A percentile compares a stretch with the other conserved stretches of the same genome.
Evolutionary conservation across 257 asterid genomes (phyloP).

Genomic region (Paulownia fortunei): DNA sequence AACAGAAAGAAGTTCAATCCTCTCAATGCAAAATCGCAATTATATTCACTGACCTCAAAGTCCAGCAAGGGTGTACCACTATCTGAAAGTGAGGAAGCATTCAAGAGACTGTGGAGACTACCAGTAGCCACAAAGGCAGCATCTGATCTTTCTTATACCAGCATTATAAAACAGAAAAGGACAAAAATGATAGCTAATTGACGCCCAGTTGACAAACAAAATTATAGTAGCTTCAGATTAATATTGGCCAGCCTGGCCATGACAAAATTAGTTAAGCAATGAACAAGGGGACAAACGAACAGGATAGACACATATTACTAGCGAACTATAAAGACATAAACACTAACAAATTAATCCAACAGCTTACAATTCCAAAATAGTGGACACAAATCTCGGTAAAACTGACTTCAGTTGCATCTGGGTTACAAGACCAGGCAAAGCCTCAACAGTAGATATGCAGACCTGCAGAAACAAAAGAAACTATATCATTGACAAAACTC

Average conservation of each 20-base stretch:
- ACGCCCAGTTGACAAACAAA: slow-evolving; percentile 25
- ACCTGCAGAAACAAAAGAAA: slow-evolving; percentile 58
- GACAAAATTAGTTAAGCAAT: not conserved
- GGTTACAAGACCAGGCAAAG: slow-evolving; percentile 92
- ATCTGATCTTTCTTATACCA: slow-evolving; percentile 93
- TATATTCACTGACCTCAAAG: slow-evolving; percentile 74
- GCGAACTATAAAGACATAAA: slow-evolving; percentile 16
- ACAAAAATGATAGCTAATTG: slow-evolving; percentile 5
- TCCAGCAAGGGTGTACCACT: slow-evolving; percentile 92
- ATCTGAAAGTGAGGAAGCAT: slow-evolving; percentile 81
- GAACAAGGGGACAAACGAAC: slow-evolving; percentile 7
- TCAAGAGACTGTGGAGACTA: slow-evolving; percentile 86
- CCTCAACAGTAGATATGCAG: slow-evolving; percentile 81
- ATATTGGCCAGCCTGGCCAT: not conserved
- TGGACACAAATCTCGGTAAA: slow-evolving; percentile 91
- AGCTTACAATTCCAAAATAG: slow-evolving; percentile 88
- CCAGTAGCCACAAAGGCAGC: slow-evolving; percentile 82
- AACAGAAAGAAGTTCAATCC: slow-evolving; percentile 23
- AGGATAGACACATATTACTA: slow-evolving; percentile 3
- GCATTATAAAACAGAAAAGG: slow-evolving; percentile 27
- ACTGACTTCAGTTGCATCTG: slow-evolving; percentile 84
- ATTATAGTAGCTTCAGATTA: slow-evolving; percentile 16
- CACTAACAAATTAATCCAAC: slow-evolving; percentile 18
- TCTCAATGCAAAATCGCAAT: slow-evolving; percentile 21
- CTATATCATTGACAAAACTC: slow-evolving; percentile 28